Base-by-base conservation (phyloP, 768 basidiomycete species). In the Termitomyces sp. region DNA sequence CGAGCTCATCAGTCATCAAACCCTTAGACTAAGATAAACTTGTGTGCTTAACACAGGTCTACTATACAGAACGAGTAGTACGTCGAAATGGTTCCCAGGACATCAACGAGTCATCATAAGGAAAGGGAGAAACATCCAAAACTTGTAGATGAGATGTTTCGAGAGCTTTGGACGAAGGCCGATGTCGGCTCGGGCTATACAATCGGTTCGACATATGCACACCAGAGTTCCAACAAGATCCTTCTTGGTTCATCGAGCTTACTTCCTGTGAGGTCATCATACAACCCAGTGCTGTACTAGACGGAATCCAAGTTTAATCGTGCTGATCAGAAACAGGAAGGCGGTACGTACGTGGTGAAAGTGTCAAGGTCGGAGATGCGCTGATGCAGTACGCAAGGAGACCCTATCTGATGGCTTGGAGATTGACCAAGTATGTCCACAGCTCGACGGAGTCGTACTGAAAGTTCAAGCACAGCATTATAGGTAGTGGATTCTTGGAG, bases 381-480 rank as follows among this genome's bases (percentile, higher is more conserved):
- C 58, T 79, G 80, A 46, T 73, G 70, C 18, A 78, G 63, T 26
- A 66, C 60, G 60, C 78, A 79, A 47, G 61, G 67, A 0, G 68
- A 66, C 24, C 74, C 74, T 46, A 73, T 62, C 35, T 70, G 73
- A 64, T 78, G 76, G 52, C 64, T 71, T 13, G 78, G 63, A 16
- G 79, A 80, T 41, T 74, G 79, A 11, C 76, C 72, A 41, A 88
- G 77, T 40, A 80, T 71, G 53, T 83, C 76, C 11, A 81, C 78
- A 11, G 83, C 84, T 62, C 78, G 83, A 24, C 85, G 77, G 22
- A 88, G 76, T 52, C 83, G 76, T 32, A 86, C 70, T 2, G 85
- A 87, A n/a, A 88, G 72, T 62, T 88, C 85, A 11, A 87, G 76
- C 22, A 85, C 72, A n/a, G 77, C 78, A 55, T 72, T 80, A 64